Percentiles rank a stretch among this genome's conserved stretches.
Evolutionary conservation across 805 yeast genomes (phyloP).

Genomic region (Barnettozyma pratensis): DNA sequence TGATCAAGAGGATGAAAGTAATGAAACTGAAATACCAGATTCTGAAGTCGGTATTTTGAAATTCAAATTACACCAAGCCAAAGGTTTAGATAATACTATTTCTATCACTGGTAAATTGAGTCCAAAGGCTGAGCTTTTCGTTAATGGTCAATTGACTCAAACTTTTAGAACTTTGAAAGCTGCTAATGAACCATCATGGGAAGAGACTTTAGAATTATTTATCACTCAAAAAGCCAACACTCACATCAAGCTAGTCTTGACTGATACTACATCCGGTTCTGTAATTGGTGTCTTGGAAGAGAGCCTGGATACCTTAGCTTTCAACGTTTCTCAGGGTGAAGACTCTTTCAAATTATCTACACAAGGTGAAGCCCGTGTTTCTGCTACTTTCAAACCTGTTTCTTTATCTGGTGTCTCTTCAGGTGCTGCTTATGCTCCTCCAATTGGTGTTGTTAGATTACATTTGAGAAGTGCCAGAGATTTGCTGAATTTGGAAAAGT

Average conservation of each 20-base stretch:
- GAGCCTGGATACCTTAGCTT: slow-evolving; percentile 31
- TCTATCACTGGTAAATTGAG: slow-evolving; percentile 43
- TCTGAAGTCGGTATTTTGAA: slow-evolving; percentile 74
- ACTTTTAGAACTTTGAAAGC: slow-evolving; percentile 57
- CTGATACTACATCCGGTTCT: slow-evolving; percentile 47
- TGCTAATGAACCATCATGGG: slow-evolving; percentile 72
- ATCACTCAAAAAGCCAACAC: slow-evolving; percentile 57
- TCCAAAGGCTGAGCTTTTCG: slow-evolving; percentile 63
- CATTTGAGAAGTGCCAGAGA: slow-evolving; percentile 50
- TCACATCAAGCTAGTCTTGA: slow-evolving; percentile 48
- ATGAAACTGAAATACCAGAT: slow-evolving; percentile 35
- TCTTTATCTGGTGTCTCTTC: slow-evolving; percentile 46
- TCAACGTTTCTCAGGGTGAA: slow-evolving; percentile 41
- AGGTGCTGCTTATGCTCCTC: slow-evolving; percentile 42
- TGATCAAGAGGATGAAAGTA: slow-evolving; percentile 24
- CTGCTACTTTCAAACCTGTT: slow-evolving; percentile 69
- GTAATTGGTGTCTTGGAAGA: slow-evolving; percentile 58
- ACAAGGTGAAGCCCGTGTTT: slow-evolving; percentile 47
- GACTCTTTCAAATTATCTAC: slow-evolving; percentile 47
- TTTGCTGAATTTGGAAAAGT: slow-evolving; percentile 52
- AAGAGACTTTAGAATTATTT: slow-evolving; percentile 55
- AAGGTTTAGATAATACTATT: slow-evolving; percentile 45
- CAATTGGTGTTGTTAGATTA: slow-evolving; percentile 64
- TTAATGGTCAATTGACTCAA: slow-evolving; percentile 52
- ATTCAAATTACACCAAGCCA: slow-evolving; percentile 55